Evolutionary conservation across 2,329 filamentous ascomycete genomes (phyloP).

Genomic region (Pseudogymnoascus sp.): DNA sequence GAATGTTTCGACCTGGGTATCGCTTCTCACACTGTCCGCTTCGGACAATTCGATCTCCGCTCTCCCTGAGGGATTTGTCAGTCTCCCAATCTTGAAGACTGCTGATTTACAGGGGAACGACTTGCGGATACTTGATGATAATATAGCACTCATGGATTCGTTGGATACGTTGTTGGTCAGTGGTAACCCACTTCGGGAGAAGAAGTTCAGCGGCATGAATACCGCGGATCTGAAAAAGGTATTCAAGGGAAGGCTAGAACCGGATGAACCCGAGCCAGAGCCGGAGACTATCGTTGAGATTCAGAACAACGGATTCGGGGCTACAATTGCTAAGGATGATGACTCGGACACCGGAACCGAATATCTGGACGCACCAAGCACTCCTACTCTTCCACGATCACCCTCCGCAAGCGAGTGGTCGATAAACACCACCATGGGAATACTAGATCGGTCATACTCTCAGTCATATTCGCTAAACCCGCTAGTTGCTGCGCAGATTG

Average conservation of each 20-base stretch:
- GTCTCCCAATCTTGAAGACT: constrained; percentile 59
- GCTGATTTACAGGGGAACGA: constrained; percentile 83
- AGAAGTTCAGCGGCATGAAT: constrained; percentile 72
- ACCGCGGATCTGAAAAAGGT: constrained; percentile 75
- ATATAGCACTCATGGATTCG: constrained; percentile 70
- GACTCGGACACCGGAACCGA: constrained; percentile 42
- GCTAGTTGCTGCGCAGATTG: constrained; percentile 47
- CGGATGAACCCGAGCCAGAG: constrained; percentile 29
- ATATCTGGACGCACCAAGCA: constrained; percentile 50
- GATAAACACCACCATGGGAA: constrained; percentile 41
- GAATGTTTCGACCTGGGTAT: constrained; percentile 64
- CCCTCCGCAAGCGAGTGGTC: constrained; percentile 24
- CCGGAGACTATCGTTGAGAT: constrained; percentile 27
- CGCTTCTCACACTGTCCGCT: constrained; percentile 63
- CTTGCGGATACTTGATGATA: constrained; percentile 65
- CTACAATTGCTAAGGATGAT: constrained; percentile 19
- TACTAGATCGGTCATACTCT: constrained; percentile 63
- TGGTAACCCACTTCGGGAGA: constrained; percentile 86
- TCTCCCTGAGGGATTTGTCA: constrained; percentile 69
- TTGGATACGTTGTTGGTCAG: constrained; percentile 68
- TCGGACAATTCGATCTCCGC: constrained; percentile 73
- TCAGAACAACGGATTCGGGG: constrained; percentile 8
- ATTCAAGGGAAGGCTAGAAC: constrained; percentile 58
- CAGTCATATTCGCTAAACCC: constrained; percentile 53
- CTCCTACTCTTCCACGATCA: constrained; percentile 39